phyloP scores from a whole-genome alignment of 2,329 filamentous ascomycete genomes.

The Fusarium sp. region DNA sequence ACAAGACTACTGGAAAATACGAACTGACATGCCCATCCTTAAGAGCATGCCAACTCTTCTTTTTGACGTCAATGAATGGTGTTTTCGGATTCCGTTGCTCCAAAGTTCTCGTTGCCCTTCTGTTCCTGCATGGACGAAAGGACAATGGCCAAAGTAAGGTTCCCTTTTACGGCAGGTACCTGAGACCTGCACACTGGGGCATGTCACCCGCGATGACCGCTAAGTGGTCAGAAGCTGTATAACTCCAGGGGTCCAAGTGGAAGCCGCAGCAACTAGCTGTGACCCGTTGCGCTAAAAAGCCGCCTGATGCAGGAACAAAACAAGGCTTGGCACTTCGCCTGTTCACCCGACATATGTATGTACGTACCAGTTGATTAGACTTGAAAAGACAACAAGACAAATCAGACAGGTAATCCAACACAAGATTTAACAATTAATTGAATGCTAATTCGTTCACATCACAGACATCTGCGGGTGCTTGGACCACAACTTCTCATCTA shows the following conservation, averaged over 20 bases:
- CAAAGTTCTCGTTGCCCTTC: neutral
- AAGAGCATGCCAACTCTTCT: neutral
- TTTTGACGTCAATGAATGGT: constrained; percentile 20
- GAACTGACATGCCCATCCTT: constrained; percentile 5
- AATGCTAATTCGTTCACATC: neutral
- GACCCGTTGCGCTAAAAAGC: constrained; percentile 37
- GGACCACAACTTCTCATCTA: neutral
- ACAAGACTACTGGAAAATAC: neutral
- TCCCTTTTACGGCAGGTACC: constrained; percentile 35
- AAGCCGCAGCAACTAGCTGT: constrained; percentile 38
- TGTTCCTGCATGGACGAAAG: neutral
- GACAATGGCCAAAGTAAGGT: neutral
- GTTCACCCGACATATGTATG: neutral
- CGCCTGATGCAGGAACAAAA: constrained; percentile 46
- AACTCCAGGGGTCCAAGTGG: constrained; percentile 22
- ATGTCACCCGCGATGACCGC: constrained; percentile 19
- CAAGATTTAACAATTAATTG: neutral
- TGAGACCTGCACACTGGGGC: constrained; percentile 6
- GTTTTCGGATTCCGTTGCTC: neutral
- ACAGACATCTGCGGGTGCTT: constrained; percentile 1
- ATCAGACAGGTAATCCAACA: neutral
- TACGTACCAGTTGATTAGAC: neutral
- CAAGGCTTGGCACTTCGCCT: constrained; percentile 12
- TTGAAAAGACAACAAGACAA: neutral
- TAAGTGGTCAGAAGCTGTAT: constrained; percentile 20